A percentile compares a stretch with the other conserved stretches of the same genome.
These are phyloP conservation scores for Tremella mesenterica DNA, from an alignment of 768 basidiomycete species.

Conservation along the genomic window DNA sequence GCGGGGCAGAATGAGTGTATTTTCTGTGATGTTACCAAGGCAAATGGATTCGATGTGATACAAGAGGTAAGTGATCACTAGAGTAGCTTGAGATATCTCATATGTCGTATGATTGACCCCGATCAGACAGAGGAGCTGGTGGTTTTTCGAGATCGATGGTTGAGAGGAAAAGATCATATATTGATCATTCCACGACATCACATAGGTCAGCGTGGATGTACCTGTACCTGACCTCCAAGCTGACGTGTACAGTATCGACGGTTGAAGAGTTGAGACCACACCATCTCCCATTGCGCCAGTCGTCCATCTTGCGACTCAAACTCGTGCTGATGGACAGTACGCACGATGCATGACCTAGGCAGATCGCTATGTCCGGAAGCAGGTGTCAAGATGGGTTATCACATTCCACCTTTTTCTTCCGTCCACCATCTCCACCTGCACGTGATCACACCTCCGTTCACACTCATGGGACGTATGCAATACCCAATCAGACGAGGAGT, in stretches of 20 bases:
- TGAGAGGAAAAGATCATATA: conserved; percentile 29
- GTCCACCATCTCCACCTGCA: conserved; percentile 42
- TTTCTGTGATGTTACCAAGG: conserved; percentile 33
- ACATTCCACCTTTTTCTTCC: conserved; percentile 43
- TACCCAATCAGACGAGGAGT: conserved; percentile 18
- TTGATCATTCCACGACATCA: conserved; percentile 38
- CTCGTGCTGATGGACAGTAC: conserved; percentile 2
- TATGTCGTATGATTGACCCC: not conserved
- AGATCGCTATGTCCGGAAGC: not conserved
- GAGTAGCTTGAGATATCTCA: not conserved
- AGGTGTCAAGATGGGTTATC: conserved; percentile 33
- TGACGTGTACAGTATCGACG: conserved; percentile 16
- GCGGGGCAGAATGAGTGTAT: conserved; percentile 17
- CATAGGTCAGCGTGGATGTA: conserved; percentile 13
- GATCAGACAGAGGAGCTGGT: conserved; percentile 30
- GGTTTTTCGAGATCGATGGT: conserved; percentile 40
- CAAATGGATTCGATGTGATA: conserved; percentile 32
- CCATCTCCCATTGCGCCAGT: conserved; percentile 34
- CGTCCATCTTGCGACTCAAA: not conserved
- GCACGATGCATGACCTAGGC: not conserved
- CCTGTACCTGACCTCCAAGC: not conserved
- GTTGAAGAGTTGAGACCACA: conserved; percentile 18
- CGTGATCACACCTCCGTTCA: conserved; percentile 29
- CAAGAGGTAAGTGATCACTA: conserved; percentile 19
- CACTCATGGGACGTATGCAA: conserved; percentile 26